A percentile compares a stretch with the other conserved stretches of the same genome.
phyloP scores from a whole-genome alignment of 805 yeast genomes.

The Isabelozyma rhagii region DNA sequence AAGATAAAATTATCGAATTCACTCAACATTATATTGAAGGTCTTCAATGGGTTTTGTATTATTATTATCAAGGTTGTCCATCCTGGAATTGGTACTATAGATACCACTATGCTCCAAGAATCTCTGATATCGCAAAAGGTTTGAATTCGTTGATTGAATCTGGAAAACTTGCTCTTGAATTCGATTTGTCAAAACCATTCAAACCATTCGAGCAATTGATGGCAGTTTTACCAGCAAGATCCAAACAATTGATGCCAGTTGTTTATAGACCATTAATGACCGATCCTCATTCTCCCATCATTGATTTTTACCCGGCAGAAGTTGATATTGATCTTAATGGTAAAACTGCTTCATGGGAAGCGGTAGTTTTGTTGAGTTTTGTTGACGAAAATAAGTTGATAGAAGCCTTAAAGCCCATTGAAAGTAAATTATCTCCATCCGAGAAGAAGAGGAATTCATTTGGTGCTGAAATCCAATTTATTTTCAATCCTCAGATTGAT shows the following conservation, averaged over 20 bases:
- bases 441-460: conserved; percentile 72
- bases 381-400: conserved; percentile 79
- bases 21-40: conserved; percentile 89
- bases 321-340: conserved; percentile 91
- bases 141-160: conserved; percentile 48
- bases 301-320: conserved; percentile 85
- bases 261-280: conserved; percentile 81
- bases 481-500: conserved; percentile 73
- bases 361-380: conserved; percentile 87
- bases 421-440: conserved; percentile 58
- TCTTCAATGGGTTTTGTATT: conserved; percentile 91
- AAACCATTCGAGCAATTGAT: conserved; percentile 92
- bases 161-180: conserved; percentile 39
- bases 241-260: conserved; percentile 72
- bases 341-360: conserved; percentile 96
- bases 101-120: conserved; percentile 92
- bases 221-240: conserved; percentile 96
- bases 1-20: conserved; percentile 55
- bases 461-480: conserved; percentile 68
- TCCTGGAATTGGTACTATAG: conserved; percentile 96
- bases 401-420: conserved; percentile 67
- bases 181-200: conserved; percentile 75
- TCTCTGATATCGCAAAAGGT: conserved; percentile 79
- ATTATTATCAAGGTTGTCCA: conserved; percentile 85
- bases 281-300: conserved; percentile 80